Conservation (phyloP, 1,139 yeast genomes). For the Martiniozyma asiatica region DNA sequence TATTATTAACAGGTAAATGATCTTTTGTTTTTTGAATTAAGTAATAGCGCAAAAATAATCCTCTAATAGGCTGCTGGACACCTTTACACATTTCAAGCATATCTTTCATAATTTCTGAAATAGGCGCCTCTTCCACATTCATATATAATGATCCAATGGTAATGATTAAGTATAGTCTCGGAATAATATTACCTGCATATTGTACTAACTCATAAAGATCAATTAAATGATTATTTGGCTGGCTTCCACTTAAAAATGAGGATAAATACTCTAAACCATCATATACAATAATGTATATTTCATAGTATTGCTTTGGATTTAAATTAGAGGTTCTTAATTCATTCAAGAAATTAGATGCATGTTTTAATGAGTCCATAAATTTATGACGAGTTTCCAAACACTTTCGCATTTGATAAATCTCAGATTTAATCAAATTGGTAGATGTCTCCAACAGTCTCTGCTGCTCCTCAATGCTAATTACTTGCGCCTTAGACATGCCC, state of each 20-base stretch:
- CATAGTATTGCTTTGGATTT: slow-evolving; percentile 89
- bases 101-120: slow-evolving; percentile 80
- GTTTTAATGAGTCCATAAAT: slow-evolving; percentile 79
- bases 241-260: slow-evolving; percentile 51
- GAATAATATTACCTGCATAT: slow-evolving; percentile 87
- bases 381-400: slow-evolving; percentile 55
- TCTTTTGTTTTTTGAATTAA: slow-evolving; percentile 75
- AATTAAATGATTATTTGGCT: slow-evolving; percentile 67
- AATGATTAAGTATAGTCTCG: slow-evolving; percentile 86
- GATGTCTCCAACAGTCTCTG: slow-evolving; percentile 35
- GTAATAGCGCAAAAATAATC: slow-evolving; percentile 80
- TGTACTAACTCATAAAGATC: slow-evolving; percentile 92
- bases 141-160: slow-evolving; percentile 89
- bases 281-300: slow-evolving; percentile 72
- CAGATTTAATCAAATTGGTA: slow-evolving; percentile 50
- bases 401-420: slow-evolving; percentile 65
- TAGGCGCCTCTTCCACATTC: slow-evolving; percentile 68
- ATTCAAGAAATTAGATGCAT: slow-evolving; percentile 70
- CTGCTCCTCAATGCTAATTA: slow-evolving; percentile 17
- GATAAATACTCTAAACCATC: slow-evolving; percentile 72
- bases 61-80: slow-evolving; percentile 91
- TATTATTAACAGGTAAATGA: slow-evolving; percentile 22
- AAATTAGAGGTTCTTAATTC: slow-evolving; percentile 69
- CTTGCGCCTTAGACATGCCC: background rate
- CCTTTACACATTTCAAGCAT: slow-evolving; percentile 98